Evolutionary conservation across 2,329 filamentous ascomycete species (phyloP).

Genomic region (Septoria petroselini): DNA sequence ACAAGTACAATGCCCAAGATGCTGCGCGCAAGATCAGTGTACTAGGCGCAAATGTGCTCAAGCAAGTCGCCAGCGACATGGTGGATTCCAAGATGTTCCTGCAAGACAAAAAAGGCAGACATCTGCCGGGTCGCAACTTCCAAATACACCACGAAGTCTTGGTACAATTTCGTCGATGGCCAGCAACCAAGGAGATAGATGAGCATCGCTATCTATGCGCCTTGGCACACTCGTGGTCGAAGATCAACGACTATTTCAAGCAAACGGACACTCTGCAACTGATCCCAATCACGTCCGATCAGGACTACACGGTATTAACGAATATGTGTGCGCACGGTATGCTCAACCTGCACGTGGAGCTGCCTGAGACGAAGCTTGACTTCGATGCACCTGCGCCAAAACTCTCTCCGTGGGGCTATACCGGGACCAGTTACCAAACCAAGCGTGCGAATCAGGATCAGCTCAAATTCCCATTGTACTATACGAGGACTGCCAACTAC

Average conservation of each 20-base stretch:
- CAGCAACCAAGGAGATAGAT: constrained; percentile 36
- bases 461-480: constrained; percentile 62
- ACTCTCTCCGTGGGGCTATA: constrained; percentile 63
- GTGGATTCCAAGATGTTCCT: constrained; percentile 55
- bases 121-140: constrained; percentile 60
- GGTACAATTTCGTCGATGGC: constrained; percentile 55
- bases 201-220: constrained; percentile 31
- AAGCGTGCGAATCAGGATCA: constrained; percentile 64
- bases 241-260: constrained; percentile 37
- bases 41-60: constrained; percentile 37
- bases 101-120: constrained; percentile 58
- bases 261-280: constrained; percentile 44
- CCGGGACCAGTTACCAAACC: constrained; percentile 68
- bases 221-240: constrained; percentile 28
- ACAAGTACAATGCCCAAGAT: constrained; percentile 39
- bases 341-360: constrained; percentile 52
- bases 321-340: constrained; percentile 62
- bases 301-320: constrained; percentile 63
- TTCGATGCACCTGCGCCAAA: constrained; percentile 42
- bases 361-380: constrained; percentile 59
- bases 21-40: constrained; percentile 43
- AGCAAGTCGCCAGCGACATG: constrained; percentile 56
- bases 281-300: constrained; percentile 59
- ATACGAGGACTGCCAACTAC: constrained; percentile 59
- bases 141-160: constrained; percentile 60